Evolutionary conservation across 345 rosid species (phyloP).

Genomic region (Brassica cretica): DNA sequence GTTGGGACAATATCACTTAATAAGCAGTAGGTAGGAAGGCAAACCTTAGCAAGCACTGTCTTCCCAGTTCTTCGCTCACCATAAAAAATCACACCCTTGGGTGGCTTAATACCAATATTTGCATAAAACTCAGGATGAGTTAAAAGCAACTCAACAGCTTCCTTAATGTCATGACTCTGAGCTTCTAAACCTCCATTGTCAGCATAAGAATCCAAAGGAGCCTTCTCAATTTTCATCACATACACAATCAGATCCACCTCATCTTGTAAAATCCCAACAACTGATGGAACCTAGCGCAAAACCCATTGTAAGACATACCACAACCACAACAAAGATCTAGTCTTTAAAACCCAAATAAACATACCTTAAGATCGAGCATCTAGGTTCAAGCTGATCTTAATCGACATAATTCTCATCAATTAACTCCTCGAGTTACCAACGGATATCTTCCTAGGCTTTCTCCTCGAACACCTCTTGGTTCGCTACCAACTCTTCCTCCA

Average conservation of each 20-base stretch:
- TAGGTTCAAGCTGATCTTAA: conserved; percentile 94
- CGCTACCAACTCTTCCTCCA: too few relatives aligned
- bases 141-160: conserved; percentile 97
- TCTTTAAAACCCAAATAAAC: conserved; percentile 7
- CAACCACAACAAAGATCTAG: neutral
- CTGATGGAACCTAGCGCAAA: conserved; percentile 68
- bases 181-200: conserved; percentile 99
- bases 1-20: neutral
- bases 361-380: conserved; percentile 83
- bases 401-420: conserved; percentile 91
- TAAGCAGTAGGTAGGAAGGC: neutral
- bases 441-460: conserved; percentile 48
- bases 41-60: conserved; percentile 94
- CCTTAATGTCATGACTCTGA: conserved; percentile 96
- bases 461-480: too few relatives aligned
- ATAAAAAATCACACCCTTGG: conserved; percentile 95
- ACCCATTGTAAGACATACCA: neutral
- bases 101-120: conserved; percentile 97
- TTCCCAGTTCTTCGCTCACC: conserved; percentile 99
- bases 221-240: conserved; percentile 98
- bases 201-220: conserved; percentile 91
- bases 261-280: conserved; percentile 95
- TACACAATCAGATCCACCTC: conserved; percentile 99
- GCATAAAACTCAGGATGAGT: conserved; percentile 97
- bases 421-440: conserved; percentile 90